Evolutionary conservation across 345 rosid genomes (phyloP).

Genomic region (Lumnitzera littorea): DNA sequence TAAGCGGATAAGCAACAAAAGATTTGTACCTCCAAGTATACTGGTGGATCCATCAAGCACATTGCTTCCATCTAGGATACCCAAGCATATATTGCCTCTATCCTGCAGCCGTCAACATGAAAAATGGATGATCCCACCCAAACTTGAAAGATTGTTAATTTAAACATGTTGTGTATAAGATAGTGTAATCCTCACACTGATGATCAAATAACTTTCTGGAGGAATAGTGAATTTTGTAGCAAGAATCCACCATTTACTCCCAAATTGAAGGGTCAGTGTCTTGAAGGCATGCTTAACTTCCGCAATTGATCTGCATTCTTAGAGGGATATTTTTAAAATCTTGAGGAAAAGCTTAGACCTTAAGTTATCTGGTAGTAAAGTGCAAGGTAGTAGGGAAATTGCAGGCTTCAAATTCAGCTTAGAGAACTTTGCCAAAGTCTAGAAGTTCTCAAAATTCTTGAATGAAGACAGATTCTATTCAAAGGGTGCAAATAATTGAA

Average conservation of each 20-base stretch:
- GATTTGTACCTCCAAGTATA: constrained; percentile 70
- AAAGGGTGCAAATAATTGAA: background rate
- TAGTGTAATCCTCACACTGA: constrained; percentile 46
- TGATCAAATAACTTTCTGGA: constrained; percentile 74
- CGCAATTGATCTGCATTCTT: constrained; percentile 43
- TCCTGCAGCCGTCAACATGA: constrained; percentile 32
- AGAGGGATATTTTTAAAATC: constrained; percentile 5
- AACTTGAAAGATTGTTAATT: background rate
- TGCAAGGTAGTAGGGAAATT: background rate
- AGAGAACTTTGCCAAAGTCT: constrained; percentile 1
- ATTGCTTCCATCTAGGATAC: constrained; percentile 82
- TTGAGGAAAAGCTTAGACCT: background rate
- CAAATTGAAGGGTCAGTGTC: constrained; percentile 71
- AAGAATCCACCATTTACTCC: constrained; percentile 84
- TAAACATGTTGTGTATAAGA: background rate
- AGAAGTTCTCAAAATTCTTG: background rate
- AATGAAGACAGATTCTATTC: background rate
- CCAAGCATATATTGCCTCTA: constrained; percentile 79
- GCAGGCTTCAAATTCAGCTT: background rate
- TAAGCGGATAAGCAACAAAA: no score
- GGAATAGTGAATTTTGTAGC: constrained; percentile 54
- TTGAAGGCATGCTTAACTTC: constrained; percentile 66
- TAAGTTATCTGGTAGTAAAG: no score
- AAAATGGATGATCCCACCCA: constrained; percentile 3
- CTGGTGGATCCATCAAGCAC: constrained; percentile 71